phyloP scores from a whole-genome alignment of 176 grass and related monocot genomes.

The Musa acuminata region DNA sequence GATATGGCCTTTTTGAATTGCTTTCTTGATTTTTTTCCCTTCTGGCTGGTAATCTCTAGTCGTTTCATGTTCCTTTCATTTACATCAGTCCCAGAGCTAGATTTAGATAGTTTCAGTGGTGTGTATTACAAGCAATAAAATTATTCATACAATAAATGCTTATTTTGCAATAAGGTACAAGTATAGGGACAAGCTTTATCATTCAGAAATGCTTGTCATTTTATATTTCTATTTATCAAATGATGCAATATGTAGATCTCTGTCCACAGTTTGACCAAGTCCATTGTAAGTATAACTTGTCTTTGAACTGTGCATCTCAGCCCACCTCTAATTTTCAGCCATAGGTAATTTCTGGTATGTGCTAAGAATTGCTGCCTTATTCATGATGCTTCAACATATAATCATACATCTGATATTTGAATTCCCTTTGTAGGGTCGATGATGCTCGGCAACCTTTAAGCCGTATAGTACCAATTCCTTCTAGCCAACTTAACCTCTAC shows the following conservation, averaged over 20 bases:
- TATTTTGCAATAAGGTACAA: too few species aligned
- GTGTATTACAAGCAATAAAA: too few species aligned
- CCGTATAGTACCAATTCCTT: slow-evolving; percentile 64
- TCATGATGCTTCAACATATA: not conserved
- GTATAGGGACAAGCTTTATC: too few species aligned
- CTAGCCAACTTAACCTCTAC: slow-evolving; percentile 73
- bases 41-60: too few species aligned
- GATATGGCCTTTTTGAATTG: not conserved
- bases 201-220: too few species aligned
- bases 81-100: too few species aligned
- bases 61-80: not conserved
- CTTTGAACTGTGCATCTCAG: not conserved
- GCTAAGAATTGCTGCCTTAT: not conserved
- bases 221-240: not conserved
- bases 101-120: too few species aligned
- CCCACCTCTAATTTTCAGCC: not conserved
- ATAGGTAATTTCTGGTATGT: not conserved
- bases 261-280: too few species aligned
- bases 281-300: too few species aligned
- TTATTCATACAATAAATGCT: too few species aligned
- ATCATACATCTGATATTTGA: not conserved
- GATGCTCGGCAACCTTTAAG: slow-evolving; percentile 86
- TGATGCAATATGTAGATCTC: not conserved
- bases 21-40: not conserved
- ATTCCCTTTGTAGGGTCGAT: slow-evolving; percentile 65